phyloP scores from a whole-genome alignment of 257 asterid genomes.

The Rubia yunnanensis region DNA sequence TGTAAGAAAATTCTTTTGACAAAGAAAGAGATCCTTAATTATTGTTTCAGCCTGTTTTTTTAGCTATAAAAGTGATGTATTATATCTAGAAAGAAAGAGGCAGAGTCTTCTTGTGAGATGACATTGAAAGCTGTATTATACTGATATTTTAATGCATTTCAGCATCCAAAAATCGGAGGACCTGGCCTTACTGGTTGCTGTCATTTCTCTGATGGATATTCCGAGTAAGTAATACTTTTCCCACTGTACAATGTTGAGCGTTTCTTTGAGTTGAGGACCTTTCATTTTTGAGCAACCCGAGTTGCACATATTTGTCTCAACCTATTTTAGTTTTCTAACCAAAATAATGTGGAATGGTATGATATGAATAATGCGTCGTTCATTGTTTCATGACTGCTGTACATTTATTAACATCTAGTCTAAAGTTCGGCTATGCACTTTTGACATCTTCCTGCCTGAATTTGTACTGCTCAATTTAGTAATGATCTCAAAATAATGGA shows the following conservation, averaged over 20 bases:
- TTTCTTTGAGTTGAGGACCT: neutral
- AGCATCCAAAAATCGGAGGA: slow-evolving; percentile 91
- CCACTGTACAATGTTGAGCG: neutral
- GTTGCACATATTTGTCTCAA: neutral
- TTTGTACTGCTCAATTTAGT: neutral
- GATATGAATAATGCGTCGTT: neutral
- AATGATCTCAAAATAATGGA: neutral
- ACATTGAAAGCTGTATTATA: too few relatives aligned
- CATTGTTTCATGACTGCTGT: neutral
- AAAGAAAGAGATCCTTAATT: neutral
- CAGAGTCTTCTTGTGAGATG: neutral
- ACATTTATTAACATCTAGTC: neutral
- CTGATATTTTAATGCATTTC: slow-evolving; percentile 23
- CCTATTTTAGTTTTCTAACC: neutral
- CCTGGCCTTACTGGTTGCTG: slow-evolving; percentile 83
- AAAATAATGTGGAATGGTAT: too few relatives aligned
- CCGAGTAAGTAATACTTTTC: slow-evolving; percentile 56
- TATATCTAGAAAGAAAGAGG: neutral
- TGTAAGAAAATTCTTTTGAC: neutral
- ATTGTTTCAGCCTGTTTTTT: neutral
- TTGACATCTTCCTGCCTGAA: neutral
- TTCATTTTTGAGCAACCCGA: neutral
- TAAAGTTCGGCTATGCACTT: neutral
- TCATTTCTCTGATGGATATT: slow-evolving; percentile 60
- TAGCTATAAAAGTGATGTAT: neutral